Conservation (phyloP, 805 yeast species). For the Teunomyces aglyptinius region DNA sequence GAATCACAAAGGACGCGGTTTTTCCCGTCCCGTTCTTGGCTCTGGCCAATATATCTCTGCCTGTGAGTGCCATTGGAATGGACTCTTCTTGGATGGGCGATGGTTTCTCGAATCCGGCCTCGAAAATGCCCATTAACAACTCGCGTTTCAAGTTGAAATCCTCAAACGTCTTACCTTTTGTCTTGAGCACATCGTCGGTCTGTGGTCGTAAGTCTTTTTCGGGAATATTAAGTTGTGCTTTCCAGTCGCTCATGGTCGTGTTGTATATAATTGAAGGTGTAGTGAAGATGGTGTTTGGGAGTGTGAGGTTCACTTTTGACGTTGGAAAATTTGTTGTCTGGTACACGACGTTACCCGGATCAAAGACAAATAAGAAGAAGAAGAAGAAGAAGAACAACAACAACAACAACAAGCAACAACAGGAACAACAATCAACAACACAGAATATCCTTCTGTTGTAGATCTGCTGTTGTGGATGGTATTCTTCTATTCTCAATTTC, state of each 20-base stretch:
- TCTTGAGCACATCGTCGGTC: conserved; percentile 91
- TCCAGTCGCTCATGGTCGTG: conserved; percentile 49
- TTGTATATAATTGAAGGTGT: neutral
- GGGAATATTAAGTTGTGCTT: conserved; percentile 69
- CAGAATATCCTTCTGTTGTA: no score
- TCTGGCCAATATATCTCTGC: conserved; percentile 94
- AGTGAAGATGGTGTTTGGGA: neutral
- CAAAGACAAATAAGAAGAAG: no score
- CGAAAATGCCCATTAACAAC: conserved; percentile 95
- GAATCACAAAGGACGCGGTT: conserved; percentile 96
- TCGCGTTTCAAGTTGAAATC: conserved; percentile 91
- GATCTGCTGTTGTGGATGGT: no score
- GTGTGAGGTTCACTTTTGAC: neutral
- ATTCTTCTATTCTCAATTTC: no score
- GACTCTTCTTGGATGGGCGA: conserved; percentile 98
- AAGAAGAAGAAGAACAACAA: neutral
- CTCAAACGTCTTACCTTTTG: conserved; percentile 89
- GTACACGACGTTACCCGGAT: conserved; percentile 3
- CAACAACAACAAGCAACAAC: neutral
- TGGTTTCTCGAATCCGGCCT: conserved; percentile 97
- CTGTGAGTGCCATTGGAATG: conserved; percentile 92
- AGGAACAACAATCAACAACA: no score
- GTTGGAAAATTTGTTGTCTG: conserved; percentile 2
- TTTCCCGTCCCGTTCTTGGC: conserved; percentile 99
- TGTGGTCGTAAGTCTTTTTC: conserved; percentile 89